Evolutionary conservation across 352 stramenopile genomes (phyloP), one percentile per base, ranked within the genome.

Genomic region (Phytopythium boreale): DNA sequence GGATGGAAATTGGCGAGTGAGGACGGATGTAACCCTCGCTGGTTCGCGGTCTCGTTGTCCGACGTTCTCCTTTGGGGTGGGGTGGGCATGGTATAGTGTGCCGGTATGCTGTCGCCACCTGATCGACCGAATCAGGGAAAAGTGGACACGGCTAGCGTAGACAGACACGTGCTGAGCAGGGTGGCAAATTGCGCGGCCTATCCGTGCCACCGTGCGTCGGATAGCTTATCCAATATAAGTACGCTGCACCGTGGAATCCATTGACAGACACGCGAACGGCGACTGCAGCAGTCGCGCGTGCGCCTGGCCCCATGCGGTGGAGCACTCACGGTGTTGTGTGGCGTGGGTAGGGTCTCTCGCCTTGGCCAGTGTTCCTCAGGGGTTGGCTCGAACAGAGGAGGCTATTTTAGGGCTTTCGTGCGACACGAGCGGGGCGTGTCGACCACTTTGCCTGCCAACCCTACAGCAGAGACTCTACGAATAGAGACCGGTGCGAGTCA

Each of bases 91-190:
- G n/a, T n/a, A n/a, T n/a, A n/a, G n/a, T n/a, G n/a, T n/a, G n/a
- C n/a, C n/a, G 15, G 24, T 55, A 19, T 19, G n/a, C 49, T 22
- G 49, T 22, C 8, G 24, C 22, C 37, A 19, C 37, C 0, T 44
- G 37, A 44, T 44, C 37, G 8, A 3, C 19, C 37, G 14, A 19
- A 1, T 12, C 37, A 20, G 37, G 37, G 49, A 55, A 55, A 55
- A 55, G 49, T 55, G 49, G 49, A 55, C 49, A 55, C 12, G 49
- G 24, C 22, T 22, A 55, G 49, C 22, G 19, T 29, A 55, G 49
- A 55, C 49, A 55, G 49, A 55, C 49, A 55, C 49, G 14, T 3
- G 12, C 22, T 34, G 37, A 44, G 37, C 14, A 36, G 22, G 49
- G 49, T 17, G 49, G 22, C 49, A 55, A 55, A 55, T 55, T 22